A percentile compares a stretch with the other conserved stretches of the same genome.
Conservation (phyloP, 2,329 filamentous ascomycete genomes). For the Davidsoniella virescens region DNA sequence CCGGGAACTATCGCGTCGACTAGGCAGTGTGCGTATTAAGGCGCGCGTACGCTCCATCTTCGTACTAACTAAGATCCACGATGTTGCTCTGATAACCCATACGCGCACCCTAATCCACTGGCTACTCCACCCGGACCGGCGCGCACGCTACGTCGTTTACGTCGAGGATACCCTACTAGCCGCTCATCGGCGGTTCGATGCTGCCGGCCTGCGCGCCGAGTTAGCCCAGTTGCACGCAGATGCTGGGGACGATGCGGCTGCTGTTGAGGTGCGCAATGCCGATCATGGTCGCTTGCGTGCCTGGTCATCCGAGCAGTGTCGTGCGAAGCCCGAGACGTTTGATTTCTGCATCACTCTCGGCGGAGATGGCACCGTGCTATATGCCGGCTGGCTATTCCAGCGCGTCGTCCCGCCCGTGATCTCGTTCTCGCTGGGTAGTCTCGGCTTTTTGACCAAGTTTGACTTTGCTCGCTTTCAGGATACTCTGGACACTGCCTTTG, state of each 20-base stretch:
- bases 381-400: constrained; percentile 94
- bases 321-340: constrained; percentile 65
- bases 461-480: constrained; percentile 62
- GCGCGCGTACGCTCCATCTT: constrained; percentile 73
- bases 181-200: constrained; percentile 57
- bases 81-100: constrained; percentile 60
- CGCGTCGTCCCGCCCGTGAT: constrained; percentile 84
- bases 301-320: constrained; percentile 71
- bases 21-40: constrained; percentile 69
- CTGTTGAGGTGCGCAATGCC: constrained; percentile 19
- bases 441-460: constrained; percentile 94
- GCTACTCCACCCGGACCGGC: constrained; percentile 56
- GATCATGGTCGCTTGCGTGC: constrained; percentile 48
- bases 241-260: constrained; percentile 19
- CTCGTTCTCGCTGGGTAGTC: constrained; percentile 76
- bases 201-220: constrained; percentile 48
- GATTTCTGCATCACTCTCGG: constrained; percentile 88
- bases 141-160: constrained; percentile 59
- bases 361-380: constrained; percentile 92
- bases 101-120: constrained; percentile 65
- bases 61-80: constrained; percentile 80
- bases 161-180: constrained; percentile 61
- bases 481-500: constrained; percentile 56
- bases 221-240: constrained; percentile 27
- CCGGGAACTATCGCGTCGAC: constrained; percentile 68